These are phyloP conservation scores for Colletotrichum noveboracense DNA, from an alignment of 2,329 filamentous ascomycete species.

Conservation along the genomic window DNA sequence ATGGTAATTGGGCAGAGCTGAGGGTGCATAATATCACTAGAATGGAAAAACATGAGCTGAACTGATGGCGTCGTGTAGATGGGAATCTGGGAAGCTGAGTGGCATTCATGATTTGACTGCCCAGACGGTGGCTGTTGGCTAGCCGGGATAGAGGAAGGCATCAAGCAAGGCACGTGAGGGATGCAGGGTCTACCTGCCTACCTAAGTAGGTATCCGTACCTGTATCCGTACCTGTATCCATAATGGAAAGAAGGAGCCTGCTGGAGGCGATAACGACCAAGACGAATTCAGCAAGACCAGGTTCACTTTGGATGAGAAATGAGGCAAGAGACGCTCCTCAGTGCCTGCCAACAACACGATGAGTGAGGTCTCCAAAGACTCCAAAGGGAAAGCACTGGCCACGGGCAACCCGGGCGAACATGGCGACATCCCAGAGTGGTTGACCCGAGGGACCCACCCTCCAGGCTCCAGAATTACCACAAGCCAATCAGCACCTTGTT, in stretches of 20 bases:
- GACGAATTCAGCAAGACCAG: neutral
- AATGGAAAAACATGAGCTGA: neutral
- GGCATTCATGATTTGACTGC: neutral
- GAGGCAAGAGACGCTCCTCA: neutral
- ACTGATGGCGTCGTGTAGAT: neutral
- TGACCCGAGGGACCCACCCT: neutral
- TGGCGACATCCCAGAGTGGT: neutral
- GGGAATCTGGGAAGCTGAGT: neutral
- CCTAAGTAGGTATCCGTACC: neutral
- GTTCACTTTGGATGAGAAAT: neutral
- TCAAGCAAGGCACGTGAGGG: neutral
- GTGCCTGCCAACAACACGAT: neutral
- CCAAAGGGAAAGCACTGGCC: neutral
- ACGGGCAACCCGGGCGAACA: neutral
- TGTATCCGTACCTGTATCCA: neutral
- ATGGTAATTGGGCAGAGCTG: neutral
- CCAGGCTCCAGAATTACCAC: conserved; percentile 8
- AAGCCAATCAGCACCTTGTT: neutral
- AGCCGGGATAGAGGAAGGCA: neutral
- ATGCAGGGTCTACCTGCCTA: neutral
- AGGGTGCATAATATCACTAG: neutral
- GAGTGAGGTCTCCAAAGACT: neutral
- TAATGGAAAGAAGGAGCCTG: neutral
- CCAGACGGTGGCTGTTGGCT: neutral
- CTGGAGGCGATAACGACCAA: neutral